Base-by-base conservation (phyloP, 352 stramenopile species). In the Pythium phragmitis region DNA sequence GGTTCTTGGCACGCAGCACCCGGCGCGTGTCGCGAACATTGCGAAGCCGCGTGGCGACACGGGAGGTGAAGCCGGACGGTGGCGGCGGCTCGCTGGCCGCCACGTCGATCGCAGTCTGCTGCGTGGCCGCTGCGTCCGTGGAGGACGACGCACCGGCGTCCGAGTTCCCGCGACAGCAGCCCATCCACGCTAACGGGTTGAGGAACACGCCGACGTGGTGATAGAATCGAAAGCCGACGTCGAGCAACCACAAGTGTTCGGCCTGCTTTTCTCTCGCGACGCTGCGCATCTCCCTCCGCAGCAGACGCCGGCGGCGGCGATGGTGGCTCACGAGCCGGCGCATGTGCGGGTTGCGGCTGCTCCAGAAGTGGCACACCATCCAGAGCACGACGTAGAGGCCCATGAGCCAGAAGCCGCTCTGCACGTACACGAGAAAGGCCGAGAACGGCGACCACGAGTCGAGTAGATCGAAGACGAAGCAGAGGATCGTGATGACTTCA, bases 271-370 rank as follows among this genome's bases (percentile, higher is more conserved):
- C 83, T 47, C 82, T 82, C 60, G 92, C 82, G 68, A 91, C 91
- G 6, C 80, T 70, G 37, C 79, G 60, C 50, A 96, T 63, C 42
- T 80, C 70, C 47, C 83, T 80, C 58, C 91, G 78, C 63, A 94
- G 79, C 21, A 88, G 80, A 45, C 87, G 87, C 28, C 85, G 82
- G 14, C 82, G 77, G 23, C 87, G 83, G 37, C 86, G 78, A 56
- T 96, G 94, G 63, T 92, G 92, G 69, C 82, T 91, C 41, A 96
- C 87, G 63, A 93, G 90, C 71, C 92, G 80, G 48, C 87, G 86
- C 87, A 96, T 96, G 45, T 91, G 89, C 39, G 75, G 77, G 66
- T 94, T 94, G 21, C 87, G 80, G 48, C 78, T 70, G 72, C 87
- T 96, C 64, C 83, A 94, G 67, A 91, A 96, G 70, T 96, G 87